Conservation (phyloP, 2,329 filamentous ascomycete species). For the Myotisia sp. region DNA sequence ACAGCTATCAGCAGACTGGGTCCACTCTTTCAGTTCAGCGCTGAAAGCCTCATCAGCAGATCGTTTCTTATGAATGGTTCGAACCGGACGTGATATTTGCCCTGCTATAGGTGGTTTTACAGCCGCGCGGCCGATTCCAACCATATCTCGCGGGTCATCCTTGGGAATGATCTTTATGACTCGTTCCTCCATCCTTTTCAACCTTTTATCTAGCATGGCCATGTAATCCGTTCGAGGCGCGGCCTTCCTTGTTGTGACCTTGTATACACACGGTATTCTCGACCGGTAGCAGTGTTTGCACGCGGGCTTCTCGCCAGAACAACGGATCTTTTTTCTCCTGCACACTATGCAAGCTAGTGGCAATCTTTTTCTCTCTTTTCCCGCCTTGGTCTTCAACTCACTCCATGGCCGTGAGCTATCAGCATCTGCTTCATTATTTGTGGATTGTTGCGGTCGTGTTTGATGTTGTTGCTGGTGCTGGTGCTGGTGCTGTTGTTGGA, state of each 20-base stretch:
- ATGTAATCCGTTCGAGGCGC: slow-evolving; percentile 95
- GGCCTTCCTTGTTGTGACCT: slow-evolving; percentile 86
- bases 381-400: slow-evolving; percentile 77
- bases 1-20: slow-evolving; percentile 31
- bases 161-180: slow-evolving; percentile 93
- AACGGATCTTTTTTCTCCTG: slow-evolving; percentile 91
- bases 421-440: slow-evolving; percentile 33
- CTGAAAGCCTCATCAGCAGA: slow-evolving; percentile 78
- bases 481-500: slow-evolving; percentile 3
- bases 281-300: slow-evolving; percentile 93
- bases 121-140: slow-evolving; percentile 59
- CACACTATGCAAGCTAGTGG: slow-evolving; percentile 93
- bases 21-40: slow-evolving; percentile 68
- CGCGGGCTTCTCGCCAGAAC: slow-evolving; percentile 91
- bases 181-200: slow-evolving; percentile 95
- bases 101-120: slow-evolving; percentile 64
- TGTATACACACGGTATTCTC: slow-evolving; percentile 91
- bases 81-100: slow-evolving; percentile 40
- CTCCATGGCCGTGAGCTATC: slow-evolving; percentile 56
- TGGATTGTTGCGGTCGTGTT: background rate
- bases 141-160: slow-evolving; percentile 56
- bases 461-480: slow-evolving; percentile 2
- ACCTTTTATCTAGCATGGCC: slow-evolving; percentile 91
- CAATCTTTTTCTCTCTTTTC: slow-evolving; percentile 85
- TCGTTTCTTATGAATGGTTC: slow-evolving; percentile 54